Percentiles rank a stretch among this genome's conserved stretches.
Evolutionary conservation across 805 yeast genomes (phyloP).

Genomic region (Diddensiella caesifluorescens): DNA sequence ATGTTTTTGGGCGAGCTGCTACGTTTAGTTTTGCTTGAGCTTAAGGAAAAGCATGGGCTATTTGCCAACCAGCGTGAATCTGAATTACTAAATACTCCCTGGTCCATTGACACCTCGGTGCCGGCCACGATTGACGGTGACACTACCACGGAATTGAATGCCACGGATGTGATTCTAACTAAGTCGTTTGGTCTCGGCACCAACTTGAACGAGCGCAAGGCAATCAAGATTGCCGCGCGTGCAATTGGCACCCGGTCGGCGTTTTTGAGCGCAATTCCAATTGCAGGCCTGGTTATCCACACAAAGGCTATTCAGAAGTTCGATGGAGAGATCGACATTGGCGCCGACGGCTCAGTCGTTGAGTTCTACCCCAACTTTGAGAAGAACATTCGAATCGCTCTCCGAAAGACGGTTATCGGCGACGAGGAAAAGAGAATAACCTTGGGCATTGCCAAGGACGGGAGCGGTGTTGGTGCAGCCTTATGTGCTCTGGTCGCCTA

Average conservation of each 20-base stretch:
- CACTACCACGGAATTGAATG: constrained; percentile 56
- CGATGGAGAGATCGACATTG: constrained; percentile 81
- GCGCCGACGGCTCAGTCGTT: constrained; percentile 92
- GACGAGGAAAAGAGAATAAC: constrained; percentile 70
- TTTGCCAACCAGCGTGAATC: constrained; percentile 33
- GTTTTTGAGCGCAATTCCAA: constrained; percentile 77
- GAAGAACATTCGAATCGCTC: constrained; percentile 72
- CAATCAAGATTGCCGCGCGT: constrained; percentile 65
- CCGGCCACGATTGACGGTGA: constrained; percentile 83
- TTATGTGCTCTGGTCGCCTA: constrained; percentile 61
- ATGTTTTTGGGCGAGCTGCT: constrained; percentile 90
- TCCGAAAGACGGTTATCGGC: constrained; percentile 51
- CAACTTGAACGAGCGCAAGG: constrained; percentile 62
- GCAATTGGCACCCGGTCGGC: constrained; percentile 90
- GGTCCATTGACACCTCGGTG: constrained; percentile 77
- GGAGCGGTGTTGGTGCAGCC: constrained; percentile 97
- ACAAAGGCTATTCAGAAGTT: constrained; percentile 61
- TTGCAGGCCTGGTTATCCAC: constrained; percentile 71
- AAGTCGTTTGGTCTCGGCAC: constrained; percentile 61
- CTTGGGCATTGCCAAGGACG: constrained; percentile 84
- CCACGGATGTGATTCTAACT: constrained; percentile 20
- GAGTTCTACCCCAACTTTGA: constrained; percentile 91
- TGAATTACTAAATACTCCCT: constrained; percentile 51
- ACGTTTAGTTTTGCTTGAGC: constrained; percentile 65
- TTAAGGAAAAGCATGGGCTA: constrained; percentile 50